Conservation (phyloP, 495 filamentous ascomycete genomes). For the Daldinia vernicosa region DNA sequence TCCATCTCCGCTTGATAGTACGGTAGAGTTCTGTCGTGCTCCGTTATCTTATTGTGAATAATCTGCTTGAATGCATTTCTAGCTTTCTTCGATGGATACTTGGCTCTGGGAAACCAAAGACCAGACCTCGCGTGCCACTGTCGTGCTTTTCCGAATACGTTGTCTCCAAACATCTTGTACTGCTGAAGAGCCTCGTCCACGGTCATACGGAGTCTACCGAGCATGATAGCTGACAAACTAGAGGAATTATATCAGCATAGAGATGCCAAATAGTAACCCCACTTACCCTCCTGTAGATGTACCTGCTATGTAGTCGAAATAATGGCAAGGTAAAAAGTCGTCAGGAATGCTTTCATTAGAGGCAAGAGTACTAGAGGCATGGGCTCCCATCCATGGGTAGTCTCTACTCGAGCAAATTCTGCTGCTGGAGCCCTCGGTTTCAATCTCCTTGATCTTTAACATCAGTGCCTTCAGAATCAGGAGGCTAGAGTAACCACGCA, state of each 20-base stretch:
- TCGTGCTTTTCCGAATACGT: not conserved
- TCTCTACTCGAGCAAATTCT: not conserved
- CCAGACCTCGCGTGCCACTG: not conserved
- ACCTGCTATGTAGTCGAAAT: constrained; percentile 3
- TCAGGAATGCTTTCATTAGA: not conserved
- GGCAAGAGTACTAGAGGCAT: not conserved
- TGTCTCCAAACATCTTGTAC: not conserved
- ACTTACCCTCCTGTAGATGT: constrained; percentile 7
- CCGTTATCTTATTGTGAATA: not conserved
- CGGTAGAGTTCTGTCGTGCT: not conserved
- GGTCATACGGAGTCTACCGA: not conserved
- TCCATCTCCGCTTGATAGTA: not conserved
- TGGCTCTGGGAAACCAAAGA: not conserved
- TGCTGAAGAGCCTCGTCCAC: not conserved
- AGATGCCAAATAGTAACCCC: not conserved
- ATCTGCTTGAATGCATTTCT: not conserved
- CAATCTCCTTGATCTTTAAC: not conserved
- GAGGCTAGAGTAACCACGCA: not conserved
- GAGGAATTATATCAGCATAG: not conserved
- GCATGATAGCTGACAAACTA: not conserved
- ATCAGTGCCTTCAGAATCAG: not conserved
- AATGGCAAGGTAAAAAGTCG: constrained; percentile 1
- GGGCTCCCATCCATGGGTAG: not conserved
- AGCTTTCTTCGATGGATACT: not conserved
- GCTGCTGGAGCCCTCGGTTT: not conserved